phyloP scores from a whole-genome alignment of 108 stramenopile species.

The Mayamaea pseudoterrestris region DNA sequence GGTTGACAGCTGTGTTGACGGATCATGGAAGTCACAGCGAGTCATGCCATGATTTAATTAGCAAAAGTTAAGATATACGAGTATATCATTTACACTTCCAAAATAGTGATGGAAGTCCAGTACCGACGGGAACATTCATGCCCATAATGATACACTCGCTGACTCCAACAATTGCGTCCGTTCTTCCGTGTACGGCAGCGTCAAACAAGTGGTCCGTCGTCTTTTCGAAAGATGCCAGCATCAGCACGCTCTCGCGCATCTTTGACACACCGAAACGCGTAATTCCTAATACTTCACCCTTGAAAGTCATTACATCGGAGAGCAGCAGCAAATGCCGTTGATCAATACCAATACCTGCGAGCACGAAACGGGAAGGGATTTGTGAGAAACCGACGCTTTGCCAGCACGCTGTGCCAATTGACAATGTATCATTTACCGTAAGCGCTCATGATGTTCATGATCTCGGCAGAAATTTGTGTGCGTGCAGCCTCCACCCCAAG shows the following conservation, averaged over 20 bases:
- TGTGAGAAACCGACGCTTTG: no score
- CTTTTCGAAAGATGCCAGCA: slow-evolving; percentile 99
- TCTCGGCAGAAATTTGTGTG: slow-evolving; percentile 82
- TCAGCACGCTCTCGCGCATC: slow-evolving; percentile 95
- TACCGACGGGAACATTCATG: slow-evolving; percentile 94
- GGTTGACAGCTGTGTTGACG: slow-evolving; percentile 20
- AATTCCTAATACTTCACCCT: slow-evolving; percentile 95
- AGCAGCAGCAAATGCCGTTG: slow-evolving; percentile 87
- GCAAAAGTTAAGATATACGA: neutral
- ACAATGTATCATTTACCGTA: no score
- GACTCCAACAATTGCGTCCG: slow-evolving; percentile 94
- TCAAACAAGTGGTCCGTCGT: slow-evolving; percentile 99
- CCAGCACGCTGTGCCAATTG: no score
- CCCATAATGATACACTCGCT: slow-evolving; percentile 99
- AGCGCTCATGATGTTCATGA: slow-evolving; percentile 90
- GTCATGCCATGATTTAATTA: neutral
- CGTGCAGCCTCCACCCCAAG: slow-evolving; percentile 98
- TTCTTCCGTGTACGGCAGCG: slow-evolving; percentile 94
- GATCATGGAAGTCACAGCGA: neutral
- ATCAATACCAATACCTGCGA: slow-evolving; percentile 95
- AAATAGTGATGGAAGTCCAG: slow-evolving; percentile 90
- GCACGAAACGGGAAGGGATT: slow-evolving; percentile 64
- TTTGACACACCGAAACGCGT: slow-evolving; percentile 97
- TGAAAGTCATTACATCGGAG: slow-evolving; percentile 99
- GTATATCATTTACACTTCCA: slow-evolving; percentile 25